Base-by-base conservation (phyloP, 78 protist genomes). In the Tieghemostelium lacteum region DNA sequence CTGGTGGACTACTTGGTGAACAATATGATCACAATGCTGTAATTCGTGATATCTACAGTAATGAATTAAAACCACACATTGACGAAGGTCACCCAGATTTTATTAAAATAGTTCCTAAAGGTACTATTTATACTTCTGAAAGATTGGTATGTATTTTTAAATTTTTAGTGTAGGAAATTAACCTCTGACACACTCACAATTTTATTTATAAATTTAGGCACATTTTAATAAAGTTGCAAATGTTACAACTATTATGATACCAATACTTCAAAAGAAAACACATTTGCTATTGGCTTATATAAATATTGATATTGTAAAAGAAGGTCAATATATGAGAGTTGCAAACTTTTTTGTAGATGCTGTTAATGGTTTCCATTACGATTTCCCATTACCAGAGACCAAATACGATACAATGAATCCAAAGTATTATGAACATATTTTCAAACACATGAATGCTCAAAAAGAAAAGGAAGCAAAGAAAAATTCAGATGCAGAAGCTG, bases 181-280 rank as follows among this genome's bases (percentile, higher is more conserved):
- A 60, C 20, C 29, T 12, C 4, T 19, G 6, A 28, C 29, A 19
- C 16, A 39, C 24, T 31, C 22, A 14, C 20, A 40, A 2, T 24
- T 24, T 40, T 37, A 36, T 66, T 24, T 14, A 57, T 19, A 4
- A 57, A 3, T 22, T 26, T 42, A 67, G 75, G 42, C 42, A 14
- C 36, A 5, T 40, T 31, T 40, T 45, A 5, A 24, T 26, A 3
- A 10, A 67, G 14, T 26, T 2, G 75, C 29, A 33, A 58, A 67
- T 67, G 42, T 58, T 33, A 42, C 17, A 26, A 67, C 58, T 33
- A 33, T 67, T 33, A 42, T 67, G 36, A 26, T 67, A 14, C 75
- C 75, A 67, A 67, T 67, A 40, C 17, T 42, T n/a, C 54, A 42
- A 42, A 67, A 67, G 58, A 67, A 67, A 42, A 67, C 54, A 28